Conservation (phyloP, 2,329 filamentous ascomycete genomes). For the Stagonosporopsis cucurbitacearum region DNA sequence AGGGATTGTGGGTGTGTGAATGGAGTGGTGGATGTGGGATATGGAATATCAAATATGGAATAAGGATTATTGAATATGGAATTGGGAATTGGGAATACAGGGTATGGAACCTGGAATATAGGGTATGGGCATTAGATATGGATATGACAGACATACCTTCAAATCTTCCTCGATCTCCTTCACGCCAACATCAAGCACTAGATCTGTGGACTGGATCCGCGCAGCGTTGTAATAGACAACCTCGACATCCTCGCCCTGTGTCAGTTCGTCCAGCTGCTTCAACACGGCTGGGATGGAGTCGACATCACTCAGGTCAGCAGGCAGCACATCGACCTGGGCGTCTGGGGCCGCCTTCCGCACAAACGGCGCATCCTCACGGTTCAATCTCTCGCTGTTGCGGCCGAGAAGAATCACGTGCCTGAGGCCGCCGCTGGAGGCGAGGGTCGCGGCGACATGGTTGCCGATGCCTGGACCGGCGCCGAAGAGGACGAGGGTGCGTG, state of each 20-base stretch:
- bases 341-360: slow-evolving; percentile 38
- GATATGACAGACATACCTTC: slow-evolving; percentile 29
- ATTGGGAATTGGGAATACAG: too few relatives aligned
- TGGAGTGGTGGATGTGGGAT: too few relatives aligned
- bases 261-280: slow-evolving; percentile 48
- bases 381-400: slow-evolving; percentile 52
- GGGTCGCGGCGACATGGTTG: slow-evolving; percentile 49
- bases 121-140: too few relatives aligned
- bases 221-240: slow-evolving; percentile 63
- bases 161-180: slow-evolving; percentile 59
- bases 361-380: slow-evolving; percentile 42
- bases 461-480: slow-evolving; percentile 60
- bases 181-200: slow-evolving; percentile 52
- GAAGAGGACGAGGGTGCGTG: slow-evolving; percentile 49
- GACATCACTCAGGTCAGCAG: slow-evolving; percentile 54
- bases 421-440: slow-evolving; percentile 53
- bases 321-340: slow-evolving; percentile 52
- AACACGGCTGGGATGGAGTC: slow-evolving; percentile 49
- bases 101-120: too few relatives aligned
- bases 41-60: too few relatives aligned
- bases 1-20: background rate
- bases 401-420: slow-evolving; percentile 58
- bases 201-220: slow-evolving; percentile 50
- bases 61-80: too few relatives aligned
- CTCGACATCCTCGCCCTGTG: slow-evolving; percentile 49